Evolutionary conservation across 148 eudicot genomes (phyloP).

Genomic region (Fagopyrum esculentum): DNA sequence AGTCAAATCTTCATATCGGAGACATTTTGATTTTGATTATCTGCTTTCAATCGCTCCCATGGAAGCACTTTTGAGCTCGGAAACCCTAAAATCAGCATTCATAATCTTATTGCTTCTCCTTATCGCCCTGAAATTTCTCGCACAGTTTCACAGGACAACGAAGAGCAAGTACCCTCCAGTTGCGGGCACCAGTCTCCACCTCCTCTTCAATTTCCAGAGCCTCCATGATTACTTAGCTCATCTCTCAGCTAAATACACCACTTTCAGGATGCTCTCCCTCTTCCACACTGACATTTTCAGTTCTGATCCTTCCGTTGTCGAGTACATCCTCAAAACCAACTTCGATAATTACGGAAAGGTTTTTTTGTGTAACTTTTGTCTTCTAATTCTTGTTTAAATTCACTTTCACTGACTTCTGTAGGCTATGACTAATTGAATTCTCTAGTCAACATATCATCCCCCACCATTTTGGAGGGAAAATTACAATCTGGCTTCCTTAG

Average conservation of each 20-base stretch:
- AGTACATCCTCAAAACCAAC: slow-evolving; percentile 57
- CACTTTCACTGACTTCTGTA: background rate
- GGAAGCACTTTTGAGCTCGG: background rate
- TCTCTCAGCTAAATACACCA: slow-evolving; percentile 41
- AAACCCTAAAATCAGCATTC: background rate
- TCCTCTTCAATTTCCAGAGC: slow-evolving; percentile 42
- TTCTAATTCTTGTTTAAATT: background rate
- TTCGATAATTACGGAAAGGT: slow-evolving; percentile 63
- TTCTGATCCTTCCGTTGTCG: slow-evolving; percentile 59
- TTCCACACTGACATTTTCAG: slow-evolving; percentile 53
- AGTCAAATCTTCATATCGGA: too few relatives aligned
- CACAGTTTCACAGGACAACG: background rate
- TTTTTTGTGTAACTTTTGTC: background rate
- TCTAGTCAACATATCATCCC: too few relatives aligned
- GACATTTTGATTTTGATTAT: too few relatives aligned
- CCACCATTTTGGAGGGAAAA: background rate
- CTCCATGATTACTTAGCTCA: slow-evolving; percentile 56
- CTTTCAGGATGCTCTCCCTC: slow-evolving; percentile 52
- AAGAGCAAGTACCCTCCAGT: slow-evolving; percentile 46
- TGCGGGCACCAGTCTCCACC: slow-evolving; percentile 40
- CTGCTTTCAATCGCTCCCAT: background rate
- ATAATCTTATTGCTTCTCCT: background rate
- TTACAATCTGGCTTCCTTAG: background rate
- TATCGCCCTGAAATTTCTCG: slow-evolving; percentile 14
- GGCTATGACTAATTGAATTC: too few relatives aligned